Base-by-base conservation (phyloP, 768 basidiomycete genomes). In the Sporobolomyces phaffii region DNA sequence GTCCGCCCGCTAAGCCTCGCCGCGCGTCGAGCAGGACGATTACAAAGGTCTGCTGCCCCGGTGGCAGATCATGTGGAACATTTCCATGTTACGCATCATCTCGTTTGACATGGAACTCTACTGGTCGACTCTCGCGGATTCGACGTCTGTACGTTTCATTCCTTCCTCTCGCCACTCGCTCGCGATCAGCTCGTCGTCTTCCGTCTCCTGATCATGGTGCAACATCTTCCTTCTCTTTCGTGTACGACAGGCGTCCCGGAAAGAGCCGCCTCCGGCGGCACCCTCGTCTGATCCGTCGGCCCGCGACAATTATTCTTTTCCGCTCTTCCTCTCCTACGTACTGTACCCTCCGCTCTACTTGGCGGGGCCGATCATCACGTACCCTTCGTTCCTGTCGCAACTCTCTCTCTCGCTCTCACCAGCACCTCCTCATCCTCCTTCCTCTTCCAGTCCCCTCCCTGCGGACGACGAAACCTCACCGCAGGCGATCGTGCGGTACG, bases 361-460 rank as follows among this genome's bases (percentile, higher is more conserved):
- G 56, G 93, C 90, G 2, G 94, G 96, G 0, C 96, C 96, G 0
- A 93, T 98, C 72, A 84, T 98, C 76, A 88, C 93, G 0, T 98
- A 91, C 81, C 94, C 94, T 74, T 90, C 96, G 76, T 98, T 91
- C 76, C 80, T 90, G 73, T 90, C 87, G 86, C 94, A 97, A 85
- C 91, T 91, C 43, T 38, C 43, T 22, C 31, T n/a, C n/a, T n/a
- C n/a, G n/a, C n/a, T n/a, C n/a, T n/a, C 50, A 28, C 24, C 62
- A 28, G 40, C 31, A 10, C 40, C 14, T 5, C 33, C 41, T 58
- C 56, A 38, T 29, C 45, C 31, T 28, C 38, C 2, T 26, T 49
- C 54, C 50, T 36, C 22, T 14, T 36, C 48, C 38, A 17, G 50
- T 1, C 15, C 10, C 8, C 20, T 13, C n/a, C 9, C 77, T 17